phyloP scores from a whole-genome alignment of 1,284 basidiomycete species.

The Filobasidium uniguttulatum region DNA sequence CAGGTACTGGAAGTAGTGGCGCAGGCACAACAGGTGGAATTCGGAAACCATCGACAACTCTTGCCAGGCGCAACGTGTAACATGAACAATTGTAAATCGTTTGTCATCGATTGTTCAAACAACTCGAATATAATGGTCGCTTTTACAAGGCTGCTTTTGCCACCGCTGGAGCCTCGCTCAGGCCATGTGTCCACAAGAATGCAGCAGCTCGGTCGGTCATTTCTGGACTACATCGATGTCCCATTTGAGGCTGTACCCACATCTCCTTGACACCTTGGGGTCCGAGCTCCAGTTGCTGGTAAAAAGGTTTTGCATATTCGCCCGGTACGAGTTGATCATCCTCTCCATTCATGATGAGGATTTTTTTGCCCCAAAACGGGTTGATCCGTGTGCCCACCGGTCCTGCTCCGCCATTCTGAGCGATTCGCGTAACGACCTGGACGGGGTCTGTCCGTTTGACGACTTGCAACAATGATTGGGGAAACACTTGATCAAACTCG shows the following conservation, averaged over 20 bases:
- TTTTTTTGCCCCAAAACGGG: constrained; percentile 53
- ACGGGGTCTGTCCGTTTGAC: constrained; percentile 11
- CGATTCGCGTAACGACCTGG: not conserved
- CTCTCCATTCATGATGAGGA: constrained; percentile 50
- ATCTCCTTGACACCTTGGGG: constrained; percentile 24
- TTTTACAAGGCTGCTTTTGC: not conserved
- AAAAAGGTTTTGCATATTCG: constrained; percentile 20
- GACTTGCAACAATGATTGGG: constrained; percentile 42
- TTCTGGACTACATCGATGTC: constrained; percentile 34
- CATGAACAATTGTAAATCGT: no score
- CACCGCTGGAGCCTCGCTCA: no score
- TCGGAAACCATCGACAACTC: constrained; percentile 17
- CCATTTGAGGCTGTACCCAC: constrained; percentile 30
- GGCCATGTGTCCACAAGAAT: constrained; percentile 34
- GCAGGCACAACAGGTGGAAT: constrained; percentile 10
- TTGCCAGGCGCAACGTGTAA: constrained; percentile 17
- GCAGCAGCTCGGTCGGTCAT: constrained; percentile 32
- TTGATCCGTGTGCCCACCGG: constrained; percentile 39
- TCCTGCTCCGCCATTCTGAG: not conserved
- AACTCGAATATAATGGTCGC: constrained; percentile 2
- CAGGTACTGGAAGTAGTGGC: constrained; percentile 7
- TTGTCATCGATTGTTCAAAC: not conserved
- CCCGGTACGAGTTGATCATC: constrained; percentile 34
- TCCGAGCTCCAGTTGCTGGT: constrained; percentile 21
- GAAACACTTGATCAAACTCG: constrained; percentile 45